Conservation (phyloP, 176 grass and related monocot genomes). For the sorghum (Sorghum bicolor) region DNA sequence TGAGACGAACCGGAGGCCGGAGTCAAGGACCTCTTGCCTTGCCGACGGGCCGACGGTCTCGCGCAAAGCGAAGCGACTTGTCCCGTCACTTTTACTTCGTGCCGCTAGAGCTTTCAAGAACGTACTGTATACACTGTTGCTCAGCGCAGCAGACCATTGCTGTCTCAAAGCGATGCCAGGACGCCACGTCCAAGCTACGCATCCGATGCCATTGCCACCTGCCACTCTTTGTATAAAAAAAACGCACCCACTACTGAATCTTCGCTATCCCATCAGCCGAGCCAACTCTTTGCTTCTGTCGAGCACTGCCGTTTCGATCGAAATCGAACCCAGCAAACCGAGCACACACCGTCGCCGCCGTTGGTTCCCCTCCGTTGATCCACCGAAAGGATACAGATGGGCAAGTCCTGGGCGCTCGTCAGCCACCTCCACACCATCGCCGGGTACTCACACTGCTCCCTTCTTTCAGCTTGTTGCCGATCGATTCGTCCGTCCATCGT, state of each 20-base stretch:
- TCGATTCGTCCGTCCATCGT: background rate
- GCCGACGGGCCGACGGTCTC: background rate
- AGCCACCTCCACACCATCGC: slow-evolving; percentile 38
- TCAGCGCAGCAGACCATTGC: background rate
- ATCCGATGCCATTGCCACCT: slow-evolving; percentile 25
- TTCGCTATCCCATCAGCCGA: background rate
- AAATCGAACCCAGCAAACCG: background rate
- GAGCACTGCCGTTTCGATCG: background rate
- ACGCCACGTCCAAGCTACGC: slow-evolving; percentile 46
- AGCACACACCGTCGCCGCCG: background rate
- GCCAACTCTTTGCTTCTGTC: background rate
- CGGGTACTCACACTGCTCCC: slow-evolving; percentile 3
- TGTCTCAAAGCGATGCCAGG: background rate
- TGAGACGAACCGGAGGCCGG: no score
- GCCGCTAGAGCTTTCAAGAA: background rate
- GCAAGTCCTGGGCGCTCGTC: slow-evolving; percentile 42
- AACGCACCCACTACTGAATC: background rate
- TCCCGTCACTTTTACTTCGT: background rate
- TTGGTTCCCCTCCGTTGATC: background rate
- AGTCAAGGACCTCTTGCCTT: background rate
- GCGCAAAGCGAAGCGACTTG: background rate
- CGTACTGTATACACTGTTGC: background rate
- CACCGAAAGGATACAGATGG: slow-evolving; percentile 10
- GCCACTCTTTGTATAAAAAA: background rate
- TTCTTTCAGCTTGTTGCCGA: background rate